Evolutionary conservation across 345 rosid species (phyloP).

Genomic region (Fremontodendron californicum): DNA sequence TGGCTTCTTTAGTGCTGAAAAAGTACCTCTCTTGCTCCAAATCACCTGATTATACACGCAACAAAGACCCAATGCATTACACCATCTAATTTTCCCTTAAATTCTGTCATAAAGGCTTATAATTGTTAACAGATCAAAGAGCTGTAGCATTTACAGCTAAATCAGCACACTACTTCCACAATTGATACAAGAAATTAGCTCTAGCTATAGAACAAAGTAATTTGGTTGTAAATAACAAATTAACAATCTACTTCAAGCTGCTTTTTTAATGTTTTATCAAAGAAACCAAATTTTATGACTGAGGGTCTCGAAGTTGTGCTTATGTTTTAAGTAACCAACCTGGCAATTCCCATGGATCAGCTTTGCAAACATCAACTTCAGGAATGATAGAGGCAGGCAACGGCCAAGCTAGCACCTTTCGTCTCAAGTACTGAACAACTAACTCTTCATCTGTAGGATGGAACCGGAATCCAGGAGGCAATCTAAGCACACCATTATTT

Average conservation of each 20-base stretch:
- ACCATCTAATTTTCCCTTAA: background rate
- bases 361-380: constrained; percentile 82
- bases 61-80: background rate
- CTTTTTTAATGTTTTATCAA: background rate
- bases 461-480: constrained; percentile 92
- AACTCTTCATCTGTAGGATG: constrained; percentile 96
- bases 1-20: constrained; percentile 84
- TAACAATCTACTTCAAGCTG: background rate
- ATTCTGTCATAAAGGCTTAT: background rate
- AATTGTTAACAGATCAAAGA: background rate
- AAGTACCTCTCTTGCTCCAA: constrained; percentile 87
- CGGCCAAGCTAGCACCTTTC: constrained; percentile 60
- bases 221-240: background rate
- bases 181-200: background rate
- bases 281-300: background rate
- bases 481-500: constrained; percentile 58
- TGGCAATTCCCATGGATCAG: constrained; percentile 97
- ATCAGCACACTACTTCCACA: too few relatives aligned
- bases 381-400: constrained; percentile 85
- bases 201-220: background rate
- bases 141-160: background rate
- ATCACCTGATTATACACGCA: constrained; percentile 43
- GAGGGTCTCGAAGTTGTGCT: background rate
- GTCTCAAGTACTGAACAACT: constrained; percentile 63
- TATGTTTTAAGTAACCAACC: constrained; percentile 33